Base-by-base conservation (phyloP, 2,329 filamentous ascomycete species). In the Fusarium sp. region DNA sequence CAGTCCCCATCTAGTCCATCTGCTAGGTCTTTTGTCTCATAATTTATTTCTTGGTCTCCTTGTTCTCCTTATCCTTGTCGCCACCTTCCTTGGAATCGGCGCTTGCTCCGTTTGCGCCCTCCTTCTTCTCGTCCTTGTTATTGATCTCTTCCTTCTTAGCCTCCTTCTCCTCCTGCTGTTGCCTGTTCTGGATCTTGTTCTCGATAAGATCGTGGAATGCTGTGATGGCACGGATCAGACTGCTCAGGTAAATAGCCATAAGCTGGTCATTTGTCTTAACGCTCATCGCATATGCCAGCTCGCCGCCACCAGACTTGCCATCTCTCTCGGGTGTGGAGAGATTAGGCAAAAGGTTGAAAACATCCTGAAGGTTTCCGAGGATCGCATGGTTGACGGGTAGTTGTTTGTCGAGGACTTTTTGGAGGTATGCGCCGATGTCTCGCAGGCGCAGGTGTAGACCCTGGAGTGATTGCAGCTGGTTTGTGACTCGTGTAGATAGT, bases 251-350 rank as follows among this genome's bases (percentile, higher is more conserved):
- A 79, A 99, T 98, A 53, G 94, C 90, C 92, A 99, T 97, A 70
- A 99, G 88, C 83, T 99, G 96, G 80, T 99, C 96, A 77, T 99
- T 99, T 62, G 95, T 98, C 88, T 99, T 99, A 83, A 97, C 89
- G 82, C 93, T 97, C 94, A 99, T 97, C 36, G 96, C 94, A 66
- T 96, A 88, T n/a, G 94, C 91, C 55, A 99, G 86, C 80, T 98
- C 96, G 76, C 91, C 91, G 74, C 94, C 93, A 74, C 91, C 82
- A 33, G 82, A 77, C 74, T 90, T 86, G 67, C 84, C 86, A 41
- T 90, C 89, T 42, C 86, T 84, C 57, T 92, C 88, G 31, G 95
- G 93, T 37, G 94, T 97, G 11, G 93, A 94, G 53, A 99, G 88
- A 81, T 99, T 99, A 47, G 96, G 96, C 26, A 99, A 89, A 42